Conservation (phyloP, 2,329 filamentous ascomycete species). For the Colletotrichum horii region DNA sequence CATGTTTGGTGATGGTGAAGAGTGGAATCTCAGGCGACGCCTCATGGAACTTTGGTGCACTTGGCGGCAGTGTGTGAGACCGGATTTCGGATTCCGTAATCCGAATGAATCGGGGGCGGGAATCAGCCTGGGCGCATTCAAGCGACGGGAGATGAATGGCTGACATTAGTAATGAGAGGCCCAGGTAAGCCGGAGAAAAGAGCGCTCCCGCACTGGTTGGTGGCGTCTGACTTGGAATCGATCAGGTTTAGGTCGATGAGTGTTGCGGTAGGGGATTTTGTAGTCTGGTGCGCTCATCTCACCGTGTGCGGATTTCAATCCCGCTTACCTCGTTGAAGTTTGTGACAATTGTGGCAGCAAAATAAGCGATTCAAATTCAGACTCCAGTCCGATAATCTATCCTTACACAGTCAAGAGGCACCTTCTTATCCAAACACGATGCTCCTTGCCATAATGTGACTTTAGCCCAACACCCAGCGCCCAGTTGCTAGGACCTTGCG, state of each 20-base stretch:
- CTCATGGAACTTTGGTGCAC: background rate
- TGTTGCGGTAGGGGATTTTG: background rate
- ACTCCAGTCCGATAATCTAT: background rate
- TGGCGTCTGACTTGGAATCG: background rate
- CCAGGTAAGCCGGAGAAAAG: background rate
- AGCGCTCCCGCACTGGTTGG: background rate
- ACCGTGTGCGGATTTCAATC: background rate
- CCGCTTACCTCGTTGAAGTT: background rate
- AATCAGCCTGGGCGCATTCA: background rate
- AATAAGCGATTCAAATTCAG: background rate
- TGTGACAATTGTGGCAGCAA: rapidly evolving
- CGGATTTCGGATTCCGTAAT: background rate
- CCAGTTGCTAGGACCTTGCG: background rate
- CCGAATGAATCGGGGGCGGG: background rate
- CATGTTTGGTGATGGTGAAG: background rate
- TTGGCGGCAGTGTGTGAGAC: background rate
- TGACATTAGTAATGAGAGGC: background rate
- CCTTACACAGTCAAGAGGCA: background rate
- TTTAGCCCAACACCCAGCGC: background rate
- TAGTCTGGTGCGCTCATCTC: background rate
- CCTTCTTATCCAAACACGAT: background rate
- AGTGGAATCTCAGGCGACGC: background rate
- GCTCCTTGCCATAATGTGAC: background rate
- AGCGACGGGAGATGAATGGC: background rate
- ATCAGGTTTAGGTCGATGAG: background rate